A percentile compares a stretch with the other conserved stretches of the same genome.
Conservation (phyloP, 495 filamentous ascomycete genomes). For the Aspergillus bertholletiae region DNA sequence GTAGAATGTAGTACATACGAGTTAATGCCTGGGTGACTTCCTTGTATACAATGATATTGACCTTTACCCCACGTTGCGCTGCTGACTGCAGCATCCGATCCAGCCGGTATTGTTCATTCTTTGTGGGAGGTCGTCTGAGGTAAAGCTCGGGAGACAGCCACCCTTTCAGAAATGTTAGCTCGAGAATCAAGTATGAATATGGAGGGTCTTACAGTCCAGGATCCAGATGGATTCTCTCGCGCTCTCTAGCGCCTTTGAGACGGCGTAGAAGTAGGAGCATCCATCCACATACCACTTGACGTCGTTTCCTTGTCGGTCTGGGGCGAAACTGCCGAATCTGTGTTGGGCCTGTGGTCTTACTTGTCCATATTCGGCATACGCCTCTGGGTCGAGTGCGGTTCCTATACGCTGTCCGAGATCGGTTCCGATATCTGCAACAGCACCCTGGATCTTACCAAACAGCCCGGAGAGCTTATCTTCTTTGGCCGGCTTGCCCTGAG, state of each 20-base stretch:
- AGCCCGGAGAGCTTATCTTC: conserved; percentile 47
- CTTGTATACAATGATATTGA: conserved; percentile 95
- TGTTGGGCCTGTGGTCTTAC: conserved; percentile 49
- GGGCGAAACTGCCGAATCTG: conserved; percentile 80
- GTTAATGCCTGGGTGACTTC: conserved; percentile 83
- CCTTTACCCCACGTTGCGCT: conserved; percentile 79
- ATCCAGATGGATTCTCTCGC: conserved; percentile 88
- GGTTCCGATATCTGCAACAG: conserved; percentile 47
- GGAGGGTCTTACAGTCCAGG: conserved; percentile 61
- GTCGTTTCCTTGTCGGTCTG: conserved; percentile 58
- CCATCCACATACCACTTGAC: conserved; percentile 95
- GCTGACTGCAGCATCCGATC: conserved; percentile 87
- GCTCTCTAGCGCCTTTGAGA: conserved; percentile 77
- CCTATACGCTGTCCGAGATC: conserved; percentile 49
- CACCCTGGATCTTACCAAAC: conserved; percentile 54
- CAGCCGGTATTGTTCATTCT: conserved; percentile 80
- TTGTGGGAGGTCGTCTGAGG: conserved; percentile 77
- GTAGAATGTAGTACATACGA: conserved; percentile 51
- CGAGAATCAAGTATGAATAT: conserved; percentile 1
- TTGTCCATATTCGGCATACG: conserved; percentile 44
- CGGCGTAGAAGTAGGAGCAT: conserved; percentile 87
- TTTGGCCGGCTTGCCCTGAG: conserved; percentile 35
- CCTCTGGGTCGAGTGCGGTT: conserved; percentile 48
- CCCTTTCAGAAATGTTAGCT: conserved; percentile 41
- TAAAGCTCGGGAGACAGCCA: conserved; percentile 91